Conservation (phyloP, 768 basidiomycete genomes). For the Phaffia australis region DNA sequence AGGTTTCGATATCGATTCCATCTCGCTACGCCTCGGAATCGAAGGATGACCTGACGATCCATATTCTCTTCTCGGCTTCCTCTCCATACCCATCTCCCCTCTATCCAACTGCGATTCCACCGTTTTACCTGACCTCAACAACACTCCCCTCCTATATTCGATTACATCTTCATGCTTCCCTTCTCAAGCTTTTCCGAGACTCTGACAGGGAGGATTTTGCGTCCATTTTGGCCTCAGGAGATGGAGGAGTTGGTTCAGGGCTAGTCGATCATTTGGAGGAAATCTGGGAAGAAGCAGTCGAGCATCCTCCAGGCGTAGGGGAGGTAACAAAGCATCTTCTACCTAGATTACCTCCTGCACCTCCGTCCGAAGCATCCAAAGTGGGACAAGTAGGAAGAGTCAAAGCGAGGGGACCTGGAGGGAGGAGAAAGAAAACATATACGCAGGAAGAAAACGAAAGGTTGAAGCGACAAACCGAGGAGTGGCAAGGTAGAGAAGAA, state of each 20-base stretch:
- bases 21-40: constrained; percentile 34
- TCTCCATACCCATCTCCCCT: constrained; percentile 43
- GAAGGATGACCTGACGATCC: constrained; percentile 45
- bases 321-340: constrained; percentile 55
- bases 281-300: constrained; percentile 52
- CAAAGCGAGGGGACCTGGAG: neutral
- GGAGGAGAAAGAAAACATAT: constrained; percentile 29
- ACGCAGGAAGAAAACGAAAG: constrained; percentile 32
- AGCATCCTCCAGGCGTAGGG: constrained; percentile 61
- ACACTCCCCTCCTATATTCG: constrained; percentile 68
- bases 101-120: constrained; percentile 44
- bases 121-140: constrained; percentile 63
- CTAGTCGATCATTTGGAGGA: constrained; percentile 55
- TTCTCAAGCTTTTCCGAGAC: constrained; percentile 50
- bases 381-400: neutral
- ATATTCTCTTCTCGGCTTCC: constrained; percentile 47
- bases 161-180: constrained; percentile 60
- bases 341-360: constrained; percentile 29
- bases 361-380: neutral
- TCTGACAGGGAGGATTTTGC: constrained; percentile 41
- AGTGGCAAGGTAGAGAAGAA: constrained; percentile 41
- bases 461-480: constrained; percentile 44
- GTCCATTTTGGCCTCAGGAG: constrained; percentile 51
- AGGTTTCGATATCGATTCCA: constrained; percentile 50
- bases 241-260: constrained; percentile 58